Evolutionary conservation across 768 basidiomycete species (phyloP).

Genomic region (Naematelia aurantialba): DNA sequence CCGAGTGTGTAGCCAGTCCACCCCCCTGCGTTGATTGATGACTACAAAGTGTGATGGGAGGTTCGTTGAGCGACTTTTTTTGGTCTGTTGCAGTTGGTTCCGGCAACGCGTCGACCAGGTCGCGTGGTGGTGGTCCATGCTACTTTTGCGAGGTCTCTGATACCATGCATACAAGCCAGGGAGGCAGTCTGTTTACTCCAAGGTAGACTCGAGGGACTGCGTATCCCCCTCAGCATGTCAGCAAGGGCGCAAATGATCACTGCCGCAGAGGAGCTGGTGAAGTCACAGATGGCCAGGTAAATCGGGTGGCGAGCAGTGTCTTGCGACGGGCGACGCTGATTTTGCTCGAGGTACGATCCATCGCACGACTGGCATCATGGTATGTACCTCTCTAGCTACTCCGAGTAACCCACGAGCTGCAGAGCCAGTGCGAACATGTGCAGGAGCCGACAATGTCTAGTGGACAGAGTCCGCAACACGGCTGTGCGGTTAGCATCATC

Average conservation of each 20-base stretch:
- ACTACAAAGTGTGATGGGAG: too few relatives aligned
- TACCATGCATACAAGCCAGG: too few relatives aligned
- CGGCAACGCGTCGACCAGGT: too few relatives aligned
- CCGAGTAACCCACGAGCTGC: too few relatives aligned
- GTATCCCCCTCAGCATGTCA: background rate
- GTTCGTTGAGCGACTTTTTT: background rate
- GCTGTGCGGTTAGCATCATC: conserved; percentile 65
- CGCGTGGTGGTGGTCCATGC: too few relatives aligned
- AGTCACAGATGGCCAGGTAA: conserved; percentile 41
- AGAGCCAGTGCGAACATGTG: too few relatives aligned
- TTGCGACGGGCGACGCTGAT: conserved; percentile 1
- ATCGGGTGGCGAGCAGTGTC: conserved; percentile 1
- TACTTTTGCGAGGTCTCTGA: too few relatives aligned
- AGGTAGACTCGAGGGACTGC: too few relatives aligned
- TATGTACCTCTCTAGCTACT: conserved; percentile 10
- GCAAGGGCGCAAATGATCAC: background rate
- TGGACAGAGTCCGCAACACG: conserved; percentile 74
- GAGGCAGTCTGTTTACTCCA: too few relatives aligned
- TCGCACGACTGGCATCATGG: conserved; percentile 50
- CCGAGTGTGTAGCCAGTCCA: too few relatives aligned
- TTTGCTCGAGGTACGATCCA: conserved; percentile 40
- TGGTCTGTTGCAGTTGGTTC: background rate
- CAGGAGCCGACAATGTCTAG: conserved; percentile 51
- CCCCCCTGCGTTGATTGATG: too few relatives aligned
- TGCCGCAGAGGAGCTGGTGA: conserved; percentile 43